A percentile compares a stretch with the other conserved stretches of the same genome.
These are phyloP conservation scores for Lactifluus rugatus DNA, from an alignment of 768 basidiomycete species.

Conservation along the genomic window DNA sequence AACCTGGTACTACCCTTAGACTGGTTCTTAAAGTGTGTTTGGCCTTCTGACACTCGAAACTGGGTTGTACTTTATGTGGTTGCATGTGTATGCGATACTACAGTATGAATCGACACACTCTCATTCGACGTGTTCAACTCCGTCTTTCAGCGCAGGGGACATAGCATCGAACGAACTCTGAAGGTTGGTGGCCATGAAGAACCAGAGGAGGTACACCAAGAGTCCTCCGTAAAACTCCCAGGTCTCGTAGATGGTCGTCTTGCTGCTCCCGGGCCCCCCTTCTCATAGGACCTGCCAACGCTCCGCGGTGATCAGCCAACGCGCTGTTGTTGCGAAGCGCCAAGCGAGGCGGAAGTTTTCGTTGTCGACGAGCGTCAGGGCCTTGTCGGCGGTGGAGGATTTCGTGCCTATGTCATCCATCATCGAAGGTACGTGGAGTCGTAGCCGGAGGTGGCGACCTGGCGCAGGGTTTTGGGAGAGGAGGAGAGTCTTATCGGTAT, in stretches of 20 bases:
- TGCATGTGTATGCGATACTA: background rate
- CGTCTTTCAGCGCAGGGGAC: slow-evolving; percentile 5
- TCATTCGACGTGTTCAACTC: background rate
- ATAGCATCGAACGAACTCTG: slow-evolving; percentile 9
- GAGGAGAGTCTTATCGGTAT: background rate
- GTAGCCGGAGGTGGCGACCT: background rate
- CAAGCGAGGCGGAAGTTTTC: slow-evolving; percentile 3
- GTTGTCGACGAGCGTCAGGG: slow-evolving; percentile 2
- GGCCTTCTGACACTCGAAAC: background rate
- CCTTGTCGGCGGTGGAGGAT: background rate
- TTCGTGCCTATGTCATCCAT: slow-evolving; percentile 1
- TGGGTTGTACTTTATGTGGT: background rate
- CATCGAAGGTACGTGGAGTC: background rate
- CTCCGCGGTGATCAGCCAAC: slow-evolving; percentile 6
- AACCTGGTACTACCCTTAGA: no score
- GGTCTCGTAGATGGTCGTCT: slow-evolving; percentile 4
- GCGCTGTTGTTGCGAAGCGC: slow-evolving; percentile 5
- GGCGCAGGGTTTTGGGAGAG: background rate
- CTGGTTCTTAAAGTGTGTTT: no score
- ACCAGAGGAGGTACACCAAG: slow-evolving; percentile 1
- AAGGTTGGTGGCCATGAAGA: slow-evolving; percentile 3
- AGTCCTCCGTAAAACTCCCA: slow-evolving; percentile 8
- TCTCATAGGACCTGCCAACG: slow-evolving; percentile 11
- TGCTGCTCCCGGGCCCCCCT: background rate
- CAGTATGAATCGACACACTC: background rate